phyloP scores from a whole-genome alignment of 495 filamentous ascomycete genomes.

The Tuber indicum region DNA sequence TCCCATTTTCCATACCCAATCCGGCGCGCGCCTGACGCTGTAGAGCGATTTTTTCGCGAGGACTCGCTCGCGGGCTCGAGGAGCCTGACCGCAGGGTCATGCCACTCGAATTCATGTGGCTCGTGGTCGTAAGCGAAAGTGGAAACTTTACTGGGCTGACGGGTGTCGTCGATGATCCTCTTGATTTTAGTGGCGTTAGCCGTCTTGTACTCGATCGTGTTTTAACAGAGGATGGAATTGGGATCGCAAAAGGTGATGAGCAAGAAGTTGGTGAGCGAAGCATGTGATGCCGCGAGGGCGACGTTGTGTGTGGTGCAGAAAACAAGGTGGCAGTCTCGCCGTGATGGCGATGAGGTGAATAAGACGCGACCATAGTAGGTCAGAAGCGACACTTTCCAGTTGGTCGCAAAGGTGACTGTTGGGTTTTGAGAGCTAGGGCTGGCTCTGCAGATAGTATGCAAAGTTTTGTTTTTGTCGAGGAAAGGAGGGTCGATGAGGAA shows the following conservation, averaged over 20 bases:
- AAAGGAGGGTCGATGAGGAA: slow-evolving; percentile 3
- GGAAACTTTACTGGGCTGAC: slow-evolving; percentile 37
- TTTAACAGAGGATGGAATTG: slow-evolving; percentile 22
- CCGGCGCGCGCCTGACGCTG: slow-evolving; percentile 36
- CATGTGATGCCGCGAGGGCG: slow-evolving; percentile 36
- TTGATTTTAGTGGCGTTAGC: slow-evolving; percentile 24
- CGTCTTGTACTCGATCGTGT: slow-evolving; percentile 38
- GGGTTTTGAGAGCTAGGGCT: slow-evolving; percentile 23
- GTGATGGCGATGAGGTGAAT: slow-evolving; percentile 41
- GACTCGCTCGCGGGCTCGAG: slow-evolving; percentile 36
- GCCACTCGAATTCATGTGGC: slow-evolving; percentile 38
- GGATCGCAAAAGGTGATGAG: slow-evolving; percentile 34
- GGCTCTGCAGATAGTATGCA: slow-evolving; percentile 14
- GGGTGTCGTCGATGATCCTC: slow-evolving; percentile 11
- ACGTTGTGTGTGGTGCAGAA: slow-evolving; percentile 34
- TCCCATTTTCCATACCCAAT: slow-evolving; percentile 36
- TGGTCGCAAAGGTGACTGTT: background rate
- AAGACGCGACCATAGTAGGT: slow-evolving; percentile 40
- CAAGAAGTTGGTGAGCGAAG: slow-evolving; percentile 29
- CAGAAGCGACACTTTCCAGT: slow-evolving; percentile 7
- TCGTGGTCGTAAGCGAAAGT: slow-evolving; percentile 34
- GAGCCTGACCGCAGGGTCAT: slow-evolving; percentile 39
- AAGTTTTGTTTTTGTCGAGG: slow-evolving; percentile 9
- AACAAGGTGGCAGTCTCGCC: slow-evolving; percentile 40
- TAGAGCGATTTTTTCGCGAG: slow-evolving; percentile 32